A percentile compares a stretch with the other conserved stretches of the same genome.
Evolutionary conservation across 805 yeast species (phyloP).

Genomic region (Candida tallmaniae): DNA sequence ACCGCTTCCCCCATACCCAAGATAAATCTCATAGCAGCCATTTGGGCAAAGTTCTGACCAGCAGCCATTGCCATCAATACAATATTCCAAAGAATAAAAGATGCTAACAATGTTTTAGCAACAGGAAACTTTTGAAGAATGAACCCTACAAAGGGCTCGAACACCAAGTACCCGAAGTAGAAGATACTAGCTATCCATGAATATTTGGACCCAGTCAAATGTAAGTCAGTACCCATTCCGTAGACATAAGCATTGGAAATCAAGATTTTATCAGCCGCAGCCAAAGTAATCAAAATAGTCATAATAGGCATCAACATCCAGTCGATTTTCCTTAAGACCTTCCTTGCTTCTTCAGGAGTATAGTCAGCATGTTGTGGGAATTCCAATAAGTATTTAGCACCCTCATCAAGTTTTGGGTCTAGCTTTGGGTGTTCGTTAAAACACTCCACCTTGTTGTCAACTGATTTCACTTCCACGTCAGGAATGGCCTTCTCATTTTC

Average conservation of each 20-base stretch:
- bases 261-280: constrained; percentile 26
- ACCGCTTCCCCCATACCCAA: constrained; percentile 20
- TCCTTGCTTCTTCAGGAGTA: constrained; percentile 14
- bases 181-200: constrained; percentile 47
- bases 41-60: constrained; percentile 36
- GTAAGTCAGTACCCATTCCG: constrained; percentile 28
- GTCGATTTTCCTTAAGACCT: constrained; percentile 19
- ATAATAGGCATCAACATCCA: constrained; percentile 21
- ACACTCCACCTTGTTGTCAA: constrained; percentile 2
- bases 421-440: neutral
- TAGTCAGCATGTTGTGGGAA: constrained; percentile 19
- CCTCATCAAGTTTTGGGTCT: constrained; percentile 15
- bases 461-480: constrained; percentile 1
- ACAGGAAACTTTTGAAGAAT: constrained; percentile 32
- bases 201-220: constrained; percentile 23
- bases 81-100: constrained; percentile 32
- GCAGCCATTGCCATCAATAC: constrained; percentile 44
- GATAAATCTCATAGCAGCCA: constrained; percentile 18
- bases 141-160: constrained; percentile 35
- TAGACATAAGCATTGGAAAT: constrained; percentile 26
- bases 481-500: constrained; percentile 5
- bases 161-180: constrained; percentile 36
- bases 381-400: constrained; percentile 17
- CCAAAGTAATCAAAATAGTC: constrained; percentile 21
- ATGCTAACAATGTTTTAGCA: constrained; percentile 27